Base-by-base conservation (phyloP, 108 stramenopile genomes). In the Mediolabrus comicus region DNA sequence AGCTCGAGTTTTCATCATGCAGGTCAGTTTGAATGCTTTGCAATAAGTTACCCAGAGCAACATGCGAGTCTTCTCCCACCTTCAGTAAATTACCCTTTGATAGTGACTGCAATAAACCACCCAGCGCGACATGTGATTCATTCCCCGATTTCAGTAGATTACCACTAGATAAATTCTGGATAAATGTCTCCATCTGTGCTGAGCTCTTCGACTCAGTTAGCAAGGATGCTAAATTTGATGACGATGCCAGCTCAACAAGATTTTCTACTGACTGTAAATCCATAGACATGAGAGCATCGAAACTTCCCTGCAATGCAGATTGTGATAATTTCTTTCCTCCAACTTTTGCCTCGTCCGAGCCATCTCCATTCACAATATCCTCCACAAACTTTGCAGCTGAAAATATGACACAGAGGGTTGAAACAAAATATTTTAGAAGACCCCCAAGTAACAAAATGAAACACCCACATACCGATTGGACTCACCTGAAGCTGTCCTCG, bases 261-360 rank as follows among this genome's bases (percentile, higher is more conserved):
- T 94, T 94, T 70, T 94, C 93, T 61, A 95, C 92, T 6, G 88
- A 90, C 60, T 92, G 88, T 22, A 95, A 85, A 61, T 95, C 91
- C 34, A 95, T 53, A 17, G 84, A 86, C 94, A 95, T 92, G 25
- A 95, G 72, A n/a, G 89, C 91, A 60, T 95, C 87, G 59, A 95
- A 95, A 41, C 79, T 81, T 28, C 75, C 86, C 59, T 90, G 86
- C 11, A 91, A 76, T 11, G 86, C 72, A 38, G 77, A 89, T 79
- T 43, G 84, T 61, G 53, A 91, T 62, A 38, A 83, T 83, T 63
- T 71, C 35, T 16, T 80, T 62, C 33, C 85, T 72, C 19, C 79
- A 27, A 32, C 87, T 77, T 41, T 61, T 34, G 46, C 73, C 71
- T 60, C 79, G 38, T 38, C 86, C 76, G 61, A 85, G 53, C 41